A percentile compares a stretch with the other conserved stretches of the same genome.
phyloP scores from a whole-genome alignment of 768 basidiomycete species.

The Boletus rubescentipes region DNA sequence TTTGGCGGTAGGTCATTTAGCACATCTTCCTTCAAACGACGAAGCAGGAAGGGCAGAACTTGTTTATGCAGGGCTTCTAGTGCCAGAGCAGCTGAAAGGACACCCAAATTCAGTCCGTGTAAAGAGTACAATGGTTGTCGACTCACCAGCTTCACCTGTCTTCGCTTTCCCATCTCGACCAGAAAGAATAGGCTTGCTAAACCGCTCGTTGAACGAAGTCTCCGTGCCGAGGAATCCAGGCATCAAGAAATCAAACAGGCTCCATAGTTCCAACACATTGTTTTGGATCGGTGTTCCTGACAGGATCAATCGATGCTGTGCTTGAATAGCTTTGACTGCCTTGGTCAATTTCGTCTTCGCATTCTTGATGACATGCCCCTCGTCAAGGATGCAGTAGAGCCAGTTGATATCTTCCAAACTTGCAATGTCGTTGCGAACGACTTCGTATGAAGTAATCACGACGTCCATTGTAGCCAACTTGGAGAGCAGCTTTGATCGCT shows the following conservation, averaged over 20 bases:
- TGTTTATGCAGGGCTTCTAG: constrained; percentile 97
- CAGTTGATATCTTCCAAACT: constrained; percentile 74
- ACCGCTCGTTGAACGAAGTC: constrained; percentile 89
- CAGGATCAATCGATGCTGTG: constrained; percentile 90
- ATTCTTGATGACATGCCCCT: constrained; percentile 99
- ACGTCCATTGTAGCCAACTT: constrained; percentile 75
- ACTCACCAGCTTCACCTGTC: constrained; percentile 89
- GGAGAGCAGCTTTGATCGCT: constrained; percentile 67
- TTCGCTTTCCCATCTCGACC: constrained; percentile 95
- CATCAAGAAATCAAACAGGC: constrained; percentile 98
- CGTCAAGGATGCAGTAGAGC: constrained; percentile 96
- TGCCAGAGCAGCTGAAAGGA: constrained; percentile 75
- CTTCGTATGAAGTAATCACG: constrained; percentile 98
- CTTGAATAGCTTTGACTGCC: constrained; percentile 87
- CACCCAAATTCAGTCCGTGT: neutral
- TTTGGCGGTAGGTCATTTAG: constrained; percentile 94
- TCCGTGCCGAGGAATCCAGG: constrained; percentile 99
- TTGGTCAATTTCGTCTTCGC: constrained; percentile 97
- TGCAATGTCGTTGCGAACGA: constrained; percentile 90
- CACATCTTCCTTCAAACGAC: constrained; percentile 96
- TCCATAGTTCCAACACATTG: constrained; percentile 98
- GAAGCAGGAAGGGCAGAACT: constrained; percentile 95
- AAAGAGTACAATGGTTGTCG: neutral
- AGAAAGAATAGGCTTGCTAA: constrained; percentile 92
- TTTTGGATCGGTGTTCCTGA: constrained; percentile 99